Base-by-base conservation (phyloP, 345 rosid species). In the Streptanthus diversifolius region DNA sequence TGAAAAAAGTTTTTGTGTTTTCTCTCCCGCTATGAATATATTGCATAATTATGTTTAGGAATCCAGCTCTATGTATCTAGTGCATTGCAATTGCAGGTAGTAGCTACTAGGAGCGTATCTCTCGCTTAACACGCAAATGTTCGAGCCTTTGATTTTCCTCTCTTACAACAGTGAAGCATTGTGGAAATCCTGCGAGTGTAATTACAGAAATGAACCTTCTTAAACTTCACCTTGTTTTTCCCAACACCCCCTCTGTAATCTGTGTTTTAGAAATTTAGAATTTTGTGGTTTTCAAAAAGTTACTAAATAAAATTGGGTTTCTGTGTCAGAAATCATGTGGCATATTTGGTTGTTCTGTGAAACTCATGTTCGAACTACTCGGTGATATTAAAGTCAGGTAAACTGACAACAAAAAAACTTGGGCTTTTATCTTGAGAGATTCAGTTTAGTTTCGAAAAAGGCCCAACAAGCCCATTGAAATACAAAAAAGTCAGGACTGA, bases 71-170 rank as follows among this genome's bases (percentile, higher is more conserved):
- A 49, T 48, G 4, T 18, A 9, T 52, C 25, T 63, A 29, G 64
- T 73, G 71, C 65, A 44, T 45, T 36, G 58, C 30, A 65, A 15
- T n/a, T 67, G 73, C 72, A 75, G 74, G 69, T 68, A 67, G 36
- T 65, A 58, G 62, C 47, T 40, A 51, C 39, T 64, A 47, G 62
- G 73, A 59, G 68, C 54, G 47, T 58, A 39, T n/a, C 36, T 56
- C 17, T 57, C 25, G 53, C 15, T n/a, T 66, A 67, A 51, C 67
- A 58, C 30, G 54, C 53, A 66, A 36, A 57, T 66, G 61, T 9
- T 30, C 19, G 63, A 40, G 60, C 47, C 62, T 59, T 29, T 74
- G 73, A 40, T 74, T 61, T 66, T 67, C 21, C 39, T 39, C 59
- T 17, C 68, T 49, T 48, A 8, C 37, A 67, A 51, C 55, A 61